Percentiles rank a stretch among this genome's conserved stretches.
Conservation (phyloP, 768 basidiomycete genomes). For the Bullera alba region DNA sequence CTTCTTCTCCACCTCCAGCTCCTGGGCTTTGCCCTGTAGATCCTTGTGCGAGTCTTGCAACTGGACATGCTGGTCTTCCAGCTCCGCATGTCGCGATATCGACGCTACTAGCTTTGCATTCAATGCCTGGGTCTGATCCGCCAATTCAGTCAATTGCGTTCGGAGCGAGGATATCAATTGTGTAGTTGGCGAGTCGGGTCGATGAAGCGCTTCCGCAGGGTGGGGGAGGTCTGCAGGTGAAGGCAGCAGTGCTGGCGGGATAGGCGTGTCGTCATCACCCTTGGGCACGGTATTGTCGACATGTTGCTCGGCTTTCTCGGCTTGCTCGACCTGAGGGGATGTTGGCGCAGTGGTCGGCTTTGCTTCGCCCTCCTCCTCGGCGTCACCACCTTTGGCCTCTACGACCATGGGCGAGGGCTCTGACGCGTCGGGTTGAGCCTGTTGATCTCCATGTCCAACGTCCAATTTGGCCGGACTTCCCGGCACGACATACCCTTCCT, state of each 20-base stretch:
- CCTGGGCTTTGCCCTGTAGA: slow-evolving; percentile 58
- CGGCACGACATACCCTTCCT: too few relatives aligned
- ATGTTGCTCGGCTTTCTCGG: background rate
- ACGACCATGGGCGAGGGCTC: too few relatives aligned
- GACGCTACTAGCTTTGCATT: slow-evolving; percentile 88
- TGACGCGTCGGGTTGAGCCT: too few relatives aligned
- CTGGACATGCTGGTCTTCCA: slow-evolving; percentile 81
- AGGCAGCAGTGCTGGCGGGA: background rate
- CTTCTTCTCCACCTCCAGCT: slow-evolving; percentile 75
- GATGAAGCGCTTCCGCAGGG: slow-evolving; percentile 44
- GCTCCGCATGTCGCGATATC: slow-evolving; percentile 83
- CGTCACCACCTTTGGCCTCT: too few relatives aligned
- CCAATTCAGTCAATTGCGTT: slow-evolving; percentile 72
- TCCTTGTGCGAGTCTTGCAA: slow-evolving; percentile 39
- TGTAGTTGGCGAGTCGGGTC: slow-evolving; percentile 62
- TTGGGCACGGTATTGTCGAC: background rate
- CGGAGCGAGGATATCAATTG: slow-evolving; percentile 73
- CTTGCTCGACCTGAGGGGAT: background rate
- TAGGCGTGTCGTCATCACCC: background rate
- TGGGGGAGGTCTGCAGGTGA: too few relatives aligned
- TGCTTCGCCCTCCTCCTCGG: background rate
- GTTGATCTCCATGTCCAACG: too few relatives aligned
- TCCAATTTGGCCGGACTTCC: too few relatives aligned
- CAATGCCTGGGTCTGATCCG: slow-evolving; percentile 81
- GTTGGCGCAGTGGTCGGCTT: background rate